phyloP scores from a whole-genome alignment of 1,284 basidiomycete species.

The Cryptococcus sp. region DNA sequence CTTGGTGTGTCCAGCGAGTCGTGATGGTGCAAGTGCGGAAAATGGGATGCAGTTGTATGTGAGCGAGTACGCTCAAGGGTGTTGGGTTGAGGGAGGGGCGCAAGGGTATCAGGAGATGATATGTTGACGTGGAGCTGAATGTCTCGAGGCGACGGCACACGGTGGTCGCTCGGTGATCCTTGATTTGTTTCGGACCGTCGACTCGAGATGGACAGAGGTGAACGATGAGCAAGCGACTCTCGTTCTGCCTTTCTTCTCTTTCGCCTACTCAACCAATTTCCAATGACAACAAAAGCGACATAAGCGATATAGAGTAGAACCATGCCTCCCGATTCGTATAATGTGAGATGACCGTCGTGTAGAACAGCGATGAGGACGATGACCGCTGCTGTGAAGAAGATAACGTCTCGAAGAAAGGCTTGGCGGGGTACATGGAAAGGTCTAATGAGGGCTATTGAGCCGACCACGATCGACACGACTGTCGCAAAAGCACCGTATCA shows the following conservation, averaged over 20 bases:
- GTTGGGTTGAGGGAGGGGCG: background rate
- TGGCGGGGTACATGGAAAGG: conserved; percentile 80
- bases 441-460: conserved; percentile 92
- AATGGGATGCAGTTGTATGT: conserved; percentile 7
- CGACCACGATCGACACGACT: conserved; percentile 88
- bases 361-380: conserved; percentile 71
- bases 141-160: background rate
- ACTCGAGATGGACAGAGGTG: background rate
- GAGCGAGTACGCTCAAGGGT: conserved; percentile 9
- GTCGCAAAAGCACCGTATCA: background rate
- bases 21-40: conserved; percentile 11
- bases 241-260: conserved; percentile 52
- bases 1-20: conserved; percentile 37
- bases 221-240: conserved; percentile 40
- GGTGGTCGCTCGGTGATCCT: background rate
- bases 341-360: conserved; percentile 71
- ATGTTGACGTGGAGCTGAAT: background rate
- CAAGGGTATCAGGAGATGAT: background rate
- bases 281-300: conserved; percentile 72
- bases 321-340: conserved; percentile 73
- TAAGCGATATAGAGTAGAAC: conserved; percentile 77
- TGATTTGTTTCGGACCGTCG: background rate
- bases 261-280: conserved; percentile 69
- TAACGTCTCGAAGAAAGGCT: conserved; percentile 88
- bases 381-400: conserved; percentile 86